Evolutionary conservation across 805 yeast genomes (phyloP), one percentile per base, ranked within the genome.

Genomic region (Yamadazyma sp.): DNA sequence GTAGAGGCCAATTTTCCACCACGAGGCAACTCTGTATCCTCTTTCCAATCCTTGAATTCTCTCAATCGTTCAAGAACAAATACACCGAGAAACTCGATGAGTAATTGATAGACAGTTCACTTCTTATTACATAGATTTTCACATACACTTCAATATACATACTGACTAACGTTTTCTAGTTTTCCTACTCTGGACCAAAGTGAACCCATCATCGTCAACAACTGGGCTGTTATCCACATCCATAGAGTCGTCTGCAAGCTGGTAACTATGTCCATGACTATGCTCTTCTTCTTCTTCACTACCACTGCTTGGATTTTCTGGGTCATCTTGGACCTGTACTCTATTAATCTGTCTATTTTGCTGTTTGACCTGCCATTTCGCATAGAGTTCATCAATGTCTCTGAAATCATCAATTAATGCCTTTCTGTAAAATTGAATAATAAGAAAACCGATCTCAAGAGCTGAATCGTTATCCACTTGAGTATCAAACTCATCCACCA

Each of bases 131-230:
- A 25, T 18, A 33, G 27, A 30, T 30, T 28, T 12, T 23, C 26
- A 33, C 17, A 33, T 26, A 18, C 28, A 19, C 19, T 16, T 18
- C 9, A 17, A 14, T 16, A 12, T 10, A 20, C 15, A 32, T 29
- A n/a, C 21, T 13, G 11, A n/a, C 23, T 42, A 44, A 25, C 41
- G 35, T 29, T 47, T 37, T 58, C 74, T 73, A 58, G 73, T 71
- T 6, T 52, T 80, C 53, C 78, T 80, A 54, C 77, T 81, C 52
- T 81, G 88, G 3, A 91, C 97, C 44, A 88, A 62, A 50, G 89
- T 93, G 54, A 91, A 91, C 1, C 98, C 99, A 55, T 91, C 98
- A 22, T 91, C 98, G 55, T 91, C 98, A 6, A 91, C 73, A 7
- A 84, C 56, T 2, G 95, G 95, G 8, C 73, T 84, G 13, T 61